Percentiles rank a stretch among this genome's conserved stretches.
Conservation (phyloP, 148 eudicot genomes). For the Bassia scoparia region DNA sequence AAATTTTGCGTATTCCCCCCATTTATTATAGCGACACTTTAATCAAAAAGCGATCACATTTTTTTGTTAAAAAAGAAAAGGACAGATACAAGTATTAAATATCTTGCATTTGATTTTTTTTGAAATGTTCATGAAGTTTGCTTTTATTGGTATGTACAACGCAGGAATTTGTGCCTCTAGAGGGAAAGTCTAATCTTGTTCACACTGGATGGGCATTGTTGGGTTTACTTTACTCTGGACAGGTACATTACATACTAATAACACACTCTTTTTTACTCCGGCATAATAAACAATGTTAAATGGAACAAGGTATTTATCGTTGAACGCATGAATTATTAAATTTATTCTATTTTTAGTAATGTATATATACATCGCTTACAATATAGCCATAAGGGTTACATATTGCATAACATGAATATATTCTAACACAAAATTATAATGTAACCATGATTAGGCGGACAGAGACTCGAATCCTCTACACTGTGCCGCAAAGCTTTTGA, state of each 20-base stretch:
- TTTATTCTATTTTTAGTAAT: too few relatives aligned
- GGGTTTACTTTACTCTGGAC: conserved; percentile 36
- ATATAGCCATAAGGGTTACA: too few relatives aligned
- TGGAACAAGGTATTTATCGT: too few relatives aligned
- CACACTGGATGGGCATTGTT: conserved; percentile 54
- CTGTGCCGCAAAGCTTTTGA: conserved; percentile 34
- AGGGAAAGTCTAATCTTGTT: conserved; percentile 40
- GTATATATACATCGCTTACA: too few relatives aligned
- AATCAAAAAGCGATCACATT: too few relatives aligned
- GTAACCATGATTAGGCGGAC: not conserved
- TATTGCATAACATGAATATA: too few relatives aligned
- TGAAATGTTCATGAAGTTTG: too few relatives aligned
- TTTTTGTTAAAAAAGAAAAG: too few relatives aligned
- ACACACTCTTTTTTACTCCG: too few relatives aligned
- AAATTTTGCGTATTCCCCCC: not conserved
- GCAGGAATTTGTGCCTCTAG: conserved; percentile 35
- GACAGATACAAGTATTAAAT: not conserved
- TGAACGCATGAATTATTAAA: too few relatives aligned
- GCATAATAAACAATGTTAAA: too few relatives aligned
- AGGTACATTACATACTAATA: conserved; percentile 21
- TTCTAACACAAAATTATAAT: not conserved
- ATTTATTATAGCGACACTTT: not conserved
- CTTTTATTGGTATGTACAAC: not conserved
- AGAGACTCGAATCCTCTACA: conserved; percentile 19
- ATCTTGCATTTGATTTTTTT: too few relatives aligned